A percentile compares a stretch with the other conserved stretches of the same genome.
phyloP scores from a whole-genome alignment of 441 rosid genomes.

The Erodium texanum region DNA sequence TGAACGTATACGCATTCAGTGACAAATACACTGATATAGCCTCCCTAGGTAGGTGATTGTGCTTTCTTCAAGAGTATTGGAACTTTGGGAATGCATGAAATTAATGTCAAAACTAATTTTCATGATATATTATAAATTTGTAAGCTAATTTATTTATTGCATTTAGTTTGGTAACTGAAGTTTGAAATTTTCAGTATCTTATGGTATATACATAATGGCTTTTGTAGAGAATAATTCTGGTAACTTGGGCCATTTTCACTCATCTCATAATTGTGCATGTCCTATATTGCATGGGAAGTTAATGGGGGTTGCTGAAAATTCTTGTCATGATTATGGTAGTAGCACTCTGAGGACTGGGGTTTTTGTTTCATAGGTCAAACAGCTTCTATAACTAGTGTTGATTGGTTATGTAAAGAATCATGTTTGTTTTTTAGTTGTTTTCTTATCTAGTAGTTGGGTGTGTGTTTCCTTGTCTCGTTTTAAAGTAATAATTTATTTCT shows the following conservation, averaged over 20 bases:
- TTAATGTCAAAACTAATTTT: not conserved
- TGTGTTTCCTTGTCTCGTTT: not conserved
- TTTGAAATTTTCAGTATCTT: not conserved
- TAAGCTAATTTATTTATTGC: not conserved
- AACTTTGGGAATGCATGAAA: not conserved
- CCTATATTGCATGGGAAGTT: not conserved
- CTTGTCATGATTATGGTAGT: not conserved
- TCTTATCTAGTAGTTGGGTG: not conserved
- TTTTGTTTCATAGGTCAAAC: not conserved
- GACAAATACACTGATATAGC: slow-evolving; percentile 94
- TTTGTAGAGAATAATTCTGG: not conserved
- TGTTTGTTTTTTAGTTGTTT: not conserved
- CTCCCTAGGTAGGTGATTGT: slow-evolving; percentile 59
- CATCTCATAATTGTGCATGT: not conserved
- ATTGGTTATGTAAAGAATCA: not conserved
- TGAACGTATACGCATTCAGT: slow-evolving; percentile 80
- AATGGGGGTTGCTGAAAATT: not conserved
- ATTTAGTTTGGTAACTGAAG: not conserved
- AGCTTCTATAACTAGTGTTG: not conserved
- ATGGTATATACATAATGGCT: not conserved
- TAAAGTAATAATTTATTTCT: not conserved
- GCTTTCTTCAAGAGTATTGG: not conserved
- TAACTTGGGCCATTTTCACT: not conserved
- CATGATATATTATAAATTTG: not conserved
- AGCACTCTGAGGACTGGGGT: not conserved